A percentile compares a stretch with the other conserved stretches of the same genome.
Evolutionary conservation across 805 yeast genomes (phyloP).

Genomic region (Barnettozyma sucrosica): DNA sequence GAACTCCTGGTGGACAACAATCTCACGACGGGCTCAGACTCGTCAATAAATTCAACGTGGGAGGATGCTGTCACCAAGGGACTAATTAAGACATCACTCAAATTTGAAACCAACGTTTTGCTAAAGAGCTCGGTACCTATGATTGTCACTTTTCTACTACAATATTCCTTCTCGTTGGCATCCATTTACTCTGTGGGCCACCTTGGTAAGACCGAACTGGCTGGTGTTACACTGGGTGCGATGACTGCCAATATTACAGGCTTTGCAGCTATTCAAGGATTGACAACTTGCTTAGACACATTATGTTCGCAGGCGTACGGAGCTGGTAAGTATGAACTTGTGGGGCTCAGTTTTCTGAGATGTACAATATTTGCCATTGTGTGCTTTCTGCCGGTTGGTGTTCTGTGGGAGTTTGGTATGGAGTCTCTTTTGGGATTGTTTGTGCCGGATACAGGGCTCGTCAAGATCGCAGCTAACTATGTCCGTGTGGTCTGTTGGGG

Average conservation of each 20-base stretch:
- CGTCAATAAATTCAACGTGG: slow-evolving; percentile 20
- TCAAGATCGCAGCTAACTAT: slow-evolving; percentile 48
- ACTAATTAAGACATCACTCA: slow-evolving; percentile 17
- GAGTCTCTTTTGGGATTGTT: slow-evolving; percentile 14
- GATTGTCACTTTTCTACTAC: slow-evolving; percentile 23
- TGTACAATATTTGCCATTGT: slow-evolving; percentile 39
- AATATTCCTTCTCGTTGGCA: slow-evolving; percentile 24
- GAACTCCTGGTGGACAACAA: slow-evolving; percentile 20
- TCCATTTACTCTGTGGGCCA: slow-evolving; percentile 55
- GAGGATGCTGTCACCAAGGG: slow-evolving; percentile 23
- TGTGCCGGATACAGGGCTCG: slow-evolving; percentile 19
- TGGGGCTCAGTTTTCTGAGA: slow-evolving; percentile 69
- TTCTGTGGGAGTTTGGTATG: slow-evolving; percentile 20
- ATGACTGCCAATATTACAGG: slow-evolving; percentile 77
- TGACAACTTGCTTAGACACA: slow-evolving; percentile 78
- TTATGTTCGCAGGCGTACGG: slow-evolving; percentile 84
- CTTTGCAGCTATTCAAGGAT: slow-evolving; percentile 75
- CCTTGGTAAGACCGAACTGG: slow-evolving; percentile 70
- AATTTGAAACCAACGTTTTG: slow-evolving; percentile 18
- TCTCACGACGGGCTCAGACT: slow-evolving; percentile 12
- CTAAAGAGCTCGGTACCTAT: slow-evolving; percentile 21
- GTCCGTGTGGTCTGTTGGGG: slow-evolving; percentile 56
- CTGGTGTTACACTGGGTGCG: slow-evolving; percentile 77
- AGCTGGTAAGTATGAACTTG: slow-evolving; percentile 64
- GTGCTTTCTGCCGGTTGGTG: slow-evolving; percentile 23